Percentiles rank a stretch among this genome's conserved stretches.
phyloP scores from a whole-genome alignment of 345 rosid species.

The Sisymbrium irio region DNA sequence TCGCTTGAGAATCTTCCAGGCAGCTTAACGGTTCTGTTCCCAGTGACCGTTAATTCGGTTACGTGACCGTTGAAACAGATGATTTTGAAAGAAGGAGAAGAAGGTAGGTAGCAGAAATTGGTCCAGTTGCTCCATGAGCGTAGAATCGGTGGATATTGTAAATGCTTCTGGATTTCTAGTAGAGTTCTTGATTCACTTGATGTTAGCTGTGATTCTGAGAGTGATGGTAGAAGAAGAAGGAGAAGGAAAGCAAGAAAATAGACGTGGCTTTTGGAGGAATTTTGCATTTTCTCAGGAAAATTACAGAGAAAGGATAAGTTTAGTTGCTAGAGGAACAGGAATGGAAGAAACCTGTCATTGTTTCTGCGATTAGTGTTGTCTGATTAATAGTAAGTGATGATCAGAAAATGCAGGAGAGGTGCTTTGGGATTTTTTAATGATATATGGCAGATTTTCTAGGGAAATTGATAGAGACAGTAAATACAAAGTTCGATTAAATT shows the following conservation, averaged over 20 bases:
- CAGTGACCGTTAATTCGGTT: conserved; percentile 63
- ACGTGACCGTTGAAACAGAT: conserved; percentile 56
- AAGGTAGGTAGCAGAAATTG: conserved; percentile 73
- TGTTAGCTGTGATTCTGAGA: conserved; percentile 50
- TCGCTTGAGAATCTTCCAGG: conserved; percentile 62
- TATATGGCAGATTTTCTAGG: conserved; percentile 21
- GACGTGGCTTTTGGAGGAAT: not conserved
- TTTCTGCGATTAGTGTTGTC: not conserved
- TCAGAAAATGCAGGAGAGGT: conserved; percentile 1
- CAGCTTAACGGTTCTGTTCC: conserved; percentile 55
- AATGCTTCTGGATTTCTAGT: conserved; percentile 62
- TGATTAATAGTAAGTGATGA: not conserved
- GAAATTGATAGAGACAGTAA: conserved; percentile 22
- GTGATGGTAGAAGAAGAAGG: conserved; percentile 28
- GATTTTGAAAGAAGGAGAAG: conserved; percentile 57
- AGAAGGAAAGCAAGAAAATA: conserved; percentile 31
- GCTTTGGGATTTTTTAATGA: conserved; percentile 11
- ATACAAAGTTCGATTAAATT: not conserved
- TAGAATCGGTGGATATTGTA: conserved; percentile 68
- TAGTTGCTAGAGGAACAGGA: conserved; percentile 1
- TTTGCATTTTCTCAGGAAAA: conserved; percentile 24
- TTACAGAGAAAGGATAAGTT: not conserved
- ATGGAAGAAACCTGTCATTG: not conserved
- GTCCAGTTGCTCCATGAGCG: conserved; percentile 73
- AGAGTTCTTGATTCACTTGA: conserved; percentile 56